Conservation (phyloP, 2,329 filamentous ascomycete genomes). For the Aspergillus transmontanensis region DNA sequence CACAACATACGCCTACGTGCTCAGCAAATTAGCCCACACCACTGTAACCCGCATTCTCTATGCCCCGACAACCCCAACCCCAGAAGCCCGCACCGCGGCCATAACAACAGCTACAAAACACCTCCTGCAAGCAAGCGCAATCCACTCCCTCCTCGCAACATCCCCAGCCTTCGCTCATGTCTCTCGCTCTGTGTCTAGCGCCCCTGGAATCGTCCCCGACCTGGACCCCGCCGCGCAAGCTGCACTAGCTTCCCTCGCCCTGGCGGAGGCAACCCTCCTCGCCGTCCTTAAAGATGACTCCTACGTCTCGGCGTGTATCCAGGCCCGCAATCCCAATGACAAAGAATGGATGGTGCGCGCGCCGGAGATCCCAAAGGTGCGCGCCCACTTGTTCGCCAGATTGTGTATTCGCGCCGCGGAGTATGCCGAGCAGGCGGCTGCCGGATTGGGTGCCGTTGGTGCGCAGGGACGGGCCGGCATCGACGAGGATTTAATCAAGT, state of each 20-base stretch:
- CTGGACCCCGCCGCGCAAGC: slow-evolving; percentile 48
- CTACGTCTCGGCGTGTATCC: slow-evolving; percentile 79
- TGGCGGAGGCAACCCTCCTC: slow-evolving; percentile 86
- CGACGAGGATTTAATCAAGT: slow-evolving; percentile 68
- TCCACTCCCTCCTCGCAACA: slow-evolving; percentile 71
- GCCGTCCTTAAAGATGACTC: slow-evolving; percentile 94
- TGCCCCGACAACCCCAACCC: slow-evolving; percentile 62
- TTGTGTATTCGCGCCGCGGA: slow-evolving; percentile 86
- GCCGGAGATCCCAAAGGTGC: slow-evolving; percentile 83
- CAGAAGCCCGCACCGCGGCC: slow-evolving; percentile 68
- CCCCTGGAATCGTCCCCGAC: slow-evolving; percentile 40
- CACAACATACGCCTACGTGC: slow-evolving; percentile 73
- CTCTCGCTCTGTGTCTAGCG: slow-evolving; percentile 25
- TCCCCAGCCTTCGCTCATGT: slow-evolving; percentile 50
- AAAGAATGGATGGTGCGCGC: slow-evolving; percentile 97
- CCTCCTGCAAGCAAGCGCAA: slow-evolving; percentile 74
- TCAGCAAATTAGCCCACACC: slow-evolving; percentile 71
- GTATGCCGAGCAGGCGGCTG: slow-evolving; percentile 74
- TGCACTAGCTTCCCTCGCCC: slow-evolving; percentile 59
- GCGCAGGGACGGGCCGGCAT: slow-evolving; percentile 44
- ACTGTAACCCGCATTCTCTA: slow-evolving; percentile 72
- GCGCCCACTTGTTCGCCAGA: slow-evolving; percentile 83
- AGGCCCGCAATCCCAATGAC: slow-evolving; percentile 78
- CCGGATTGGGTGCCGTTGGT: slow-evolving; percentile 48
- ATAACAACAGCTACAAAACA: slow-evolving; percentile 75